Base-by-base conservation (phyloP, 2,329 filamentous ascomycete species). In the Fusarium poae region DNA sequence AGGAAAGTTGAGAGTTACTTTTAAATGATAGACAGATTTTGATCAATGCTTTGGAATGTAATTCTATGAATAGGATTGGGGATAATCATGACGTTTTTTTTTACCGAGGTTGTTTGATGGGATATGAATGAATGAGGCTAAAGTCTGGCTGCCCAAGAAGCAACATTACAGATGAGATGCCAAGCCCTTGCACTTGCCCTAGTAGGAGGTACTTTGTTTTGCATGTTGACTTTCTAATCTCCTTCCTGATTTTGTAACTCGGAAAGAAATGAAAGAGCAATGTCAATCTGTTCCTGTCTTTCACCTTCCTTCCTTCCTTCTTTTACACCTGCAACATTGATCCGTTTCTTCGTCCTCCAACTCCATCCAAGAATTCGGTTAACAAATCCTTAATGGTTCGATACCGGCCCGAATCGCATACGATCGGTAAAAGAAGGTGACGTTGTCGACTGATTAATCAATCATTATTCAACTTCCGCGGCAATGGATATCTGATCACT, bases 331-430 rank as follows among this genome's bases (percentile, higher is more conserved):
- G 32, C 16, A 34, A 12, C 32, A 21, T 6, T 16, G n/a, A 20
- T 8, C 16, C 13, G 9, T 27, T 56, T 55, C 8, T 23, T 50
- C 52, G 8, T 49, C 23, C 27, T 29, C 16, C 32, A 55, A 37
- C 30, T 16, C 21, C 30, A 32, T 34, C 10, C 16, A 20, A 50
- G n/a, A 29, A n/a, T 30, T 48, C 21, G 40, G 32, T 55, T 27
- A 37, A 27, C 29, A 48, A 48, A 48, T 4, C 5, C 9, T 3
- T 3, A 29, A 21, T 50, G 23, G 13, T 48, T 48, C 23, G n/a
- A 48, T 29, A 29, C 62, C 67, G 54, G 67, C 23, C 67, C 58
- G 67, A 50, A 52, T 61, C 54, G 62, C 67, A 61, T 64, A 57
- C 25, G 13, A 8, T 34, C 57, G 53, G 54, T 43, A 52, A 45